Evolutionary conservation across 257 asterid species (phyloP).

Genomic region (Phtheirospermum japonicum): DNA sequence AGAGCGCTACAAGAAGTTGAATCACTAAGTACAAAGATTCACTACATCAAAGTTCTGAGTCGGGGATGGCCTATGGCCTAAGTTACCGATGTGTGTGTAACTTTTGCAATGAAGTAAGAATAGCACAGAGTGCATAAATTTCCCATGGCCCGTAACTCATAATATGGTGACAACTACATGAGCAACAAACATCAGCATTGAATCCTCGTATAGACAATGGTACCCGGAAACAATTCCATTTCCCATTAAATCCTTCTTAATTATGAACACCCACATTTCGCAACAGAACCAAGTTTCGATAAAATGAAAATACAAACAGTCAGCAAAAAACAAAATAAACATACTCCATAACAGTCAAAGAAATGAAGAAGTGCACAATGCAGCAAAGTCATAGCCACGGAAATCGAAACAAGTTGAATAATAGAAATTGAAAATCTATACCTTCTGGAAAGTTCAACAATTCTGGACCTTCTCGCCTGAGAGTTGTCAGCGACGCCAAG

Average conservation of each 20-base stretch:
- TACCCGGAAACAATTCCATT: slow-evolving; percentile 2
- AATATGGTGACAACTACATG: too few relatives aligned
- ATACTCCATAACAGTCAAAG: not conserved
- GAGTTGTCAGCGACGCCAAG: slow-evolving; percentile 76
- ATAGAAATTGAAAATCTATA: slow-evolving; percentile 20
- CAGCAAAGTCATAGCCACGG: not conserved
- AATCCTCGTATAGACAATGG: too few relatives aligned
- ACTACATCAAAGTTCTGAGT: too few relatives aligned
- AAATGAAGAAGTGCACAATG: slow-evolving; percentile 15
- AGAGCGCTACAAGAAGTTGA: too few relatives aligned
- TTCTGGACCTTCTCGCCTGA: slow-evolving; percentile 78
- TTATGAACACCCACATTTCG: slow-evolving; percentile 5
- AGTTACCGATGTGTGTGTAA: too few relatives aligned
- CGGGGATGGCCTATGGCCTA: too few relatives aligned
- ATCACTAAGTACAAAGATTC: too few relatives aligned
- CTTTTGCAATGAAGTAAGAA: too few relatives aligned
- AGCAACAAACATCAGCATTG: slow-evolving; percentile 9
- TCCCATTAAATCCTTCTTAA: slow-evolving; percentile 16
- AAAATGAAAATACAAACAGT: slow-evolving; percentile 1
- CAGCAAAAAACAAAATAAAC: not conserved
- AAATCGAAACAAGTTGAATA: slow-evolving; percentile 12
- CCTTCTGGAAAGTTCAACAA: slow-evolving; percentile 95
- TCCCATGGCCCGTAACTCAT: too few relatives aligned
- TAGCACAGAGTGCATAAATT: too few relatives aligned
- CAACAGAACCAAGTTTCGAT: too few relatives aligned